Percentiles rank a stretch among this genome's conserved stretches.
Evolutionary conservation across 225 moss, liverwort and hornwort species (phyloP).

Genomic region (Climacium dendroides): DNA sequence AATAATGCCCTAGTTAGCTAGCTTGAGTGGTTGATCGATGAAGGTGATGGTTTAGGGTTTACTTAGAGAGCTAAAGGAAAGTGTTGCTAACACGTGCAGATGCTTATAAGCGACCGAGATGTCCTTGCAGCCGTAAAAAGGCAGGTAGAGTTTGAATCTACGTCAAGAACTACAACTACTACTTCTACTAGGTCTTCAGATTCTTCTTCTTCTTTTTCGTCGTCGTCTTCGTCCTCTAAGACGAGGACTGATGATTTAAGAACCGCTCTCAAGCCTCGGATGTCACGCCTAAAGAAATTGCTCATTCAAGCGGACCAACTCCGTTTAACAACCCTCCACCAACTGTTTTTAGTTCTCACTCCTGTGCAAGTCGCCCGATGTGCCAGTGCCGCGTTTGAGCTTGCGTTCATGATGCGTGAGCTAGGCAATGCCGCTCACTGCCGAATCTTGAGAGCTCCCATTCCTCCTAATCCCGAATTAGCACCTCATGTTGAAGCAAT

Average conservation of each 20-base stretch:
- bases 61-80: neutral
- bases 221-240: neutral
- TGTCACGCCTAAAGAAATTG: constrained; percentile 30
- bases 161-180: neutral
- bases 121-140: constrained; percentile 37
- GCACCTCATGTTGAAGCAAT: neutral
- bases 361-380: constrained; percentile 30
- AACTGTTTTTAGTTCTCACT: constrained; percentile 31
- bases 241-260: constrained; percentile 2
- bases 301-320: constrained; percentile 35
- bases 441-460: neutral
- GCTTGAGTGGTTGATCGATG: neutral
- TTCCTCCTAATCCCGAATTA: neutral
- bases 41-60: neutral
- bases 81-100: constrained; percentile 40
- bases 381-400: constrained; percentile 31
- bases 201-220: neutral
- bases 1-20: neutral
- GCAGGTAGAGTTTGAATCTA: constrained; percentile 17
- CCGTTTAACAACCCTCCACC: constrained; percentile 38
- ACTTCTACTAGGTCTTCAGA: neutral
- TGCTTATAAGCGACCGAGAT: constrained; percentile 59
- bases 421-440: neutral
- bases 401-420: constrained; percentile 25
- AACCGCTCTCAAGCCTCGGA: constrained; percentile 19